phyloP scores from a whole-genome alignment of 2,329 filamentous ascomycete genomes.

The Diaporthe sp. region DNA sequence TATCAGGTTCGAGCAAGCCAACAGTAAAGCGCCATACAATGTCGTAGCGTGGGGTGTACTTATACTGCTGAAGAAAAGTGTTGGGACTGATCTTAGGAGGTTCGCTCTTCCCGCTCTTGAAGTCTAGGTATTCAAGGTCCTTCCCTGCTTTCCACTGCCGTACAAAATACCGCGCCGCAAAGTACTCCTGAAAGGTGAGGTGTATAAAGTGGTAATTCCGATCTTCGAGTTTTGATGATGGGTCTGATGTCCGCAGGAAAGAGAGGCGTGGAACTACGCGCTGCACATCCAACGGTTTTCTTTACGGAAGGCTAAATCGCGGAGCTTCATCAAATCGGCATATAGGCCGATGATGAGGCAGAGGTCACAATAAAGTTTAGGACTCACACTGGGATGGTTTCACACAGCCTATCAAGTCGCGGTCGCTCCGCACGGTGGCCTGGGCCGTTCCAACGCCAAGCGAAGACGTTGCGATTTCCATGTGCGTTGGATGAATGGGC shows the following conservation, averaged over 20 bases:
- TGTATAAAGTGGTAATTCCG: no score
- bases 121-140: no score
- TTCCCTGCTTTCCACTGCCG: no score
- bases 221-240: no score
- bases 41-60: no score
- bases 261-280: background rate
- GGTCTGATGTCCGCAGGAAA: background rate
- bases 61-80: no score
- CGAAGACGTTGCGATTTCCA: background rate
- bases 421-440: background rate
- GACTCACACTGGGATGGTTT: background rate
- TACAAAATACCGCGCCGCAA: no score
- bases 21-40: no score
- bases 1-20: no score
- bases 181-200: no score
- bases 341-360: background rate
- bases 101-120: no score
- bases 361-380: constrained; percentile 7
- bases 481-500: background rate
- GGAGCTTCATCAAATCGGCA: background rate
- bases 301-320: background rate
- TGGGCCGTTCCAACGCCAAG: constrained; percentile 4
- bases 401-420: background rate
- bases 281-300: background rate
- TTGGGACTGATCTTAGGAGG: no score